Evolutionary conservation across 306 rosid genomes (phyloP).

Genomic region (Morella rubra): DNA sequence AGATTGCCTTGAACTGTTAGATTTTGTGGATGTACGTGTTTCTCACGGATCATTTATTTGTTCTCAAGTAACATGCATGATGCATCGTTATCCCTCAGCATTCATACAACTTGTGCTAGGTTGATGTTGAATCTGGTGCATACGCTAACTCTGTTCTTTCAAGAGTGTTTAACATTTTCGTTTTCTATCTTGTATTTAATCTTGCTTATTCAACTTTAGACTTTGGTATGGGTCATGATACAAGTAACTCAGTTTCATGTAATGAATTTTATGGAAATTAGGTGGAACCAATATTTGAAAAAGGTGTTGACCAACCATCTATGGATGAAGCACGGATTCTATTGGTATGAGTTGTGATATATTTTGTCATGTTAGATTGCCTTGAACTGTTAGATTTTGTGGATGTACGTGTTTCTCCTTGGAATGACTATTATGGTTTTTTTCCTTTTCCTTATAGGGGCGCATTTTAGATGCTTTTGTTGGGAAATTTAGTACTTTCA

Average conservation of each 20-base stretch:
- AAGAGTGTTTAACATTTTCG: conserved; percentile 19
- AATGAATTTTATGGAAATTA: conserved; percentile 39
- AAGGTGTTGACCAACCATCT: conserved; percentile 90
- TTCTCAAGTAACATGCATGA: conserved; percentile 99
- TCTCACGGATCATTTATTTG: conserved; percentile 75
- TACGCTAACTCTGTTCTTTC: conserved; percentile 31
- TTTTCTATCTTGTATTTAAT: conserved; percentile 9
- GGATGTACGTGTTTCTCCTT: conserved; percentile 21
- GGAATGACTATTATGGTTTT: conserved; percentile 24
- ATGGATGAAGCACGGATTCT: conserved; percentile 96
- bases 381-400: conserved; percentile 10
- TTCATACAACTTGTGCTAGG: conserved; percentile 98
- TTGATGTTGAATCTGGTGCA: conserved; percentile 96
- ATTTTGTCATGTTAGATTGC: conserved; percentile 24
- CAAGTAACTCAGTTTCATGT: conserved; percentile 21
- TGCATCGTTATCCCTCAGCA: conserved; percentile 91
- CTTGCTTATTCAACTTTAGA: neutral
- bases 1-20: conserved; percentile 20
- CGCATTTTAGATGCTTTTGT: conserved; percentile 97
- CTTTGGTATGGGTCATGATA: conserved; percentile 22
- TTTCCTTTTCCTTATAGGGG: conserved; percentile 54
- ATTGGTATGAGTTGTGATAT: conserved; percentile 59
- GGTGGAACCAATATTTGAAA: conserved; percentile 99
- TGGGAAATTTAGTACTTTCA: conserved; percentile 95
- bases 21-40: conserved; percentile 18